These are phyloP conservation scores for Rhizopogon salebrosus DNA, from an alignment of 768 basidiomycete species.

Conservation along the genomic window DNA sequence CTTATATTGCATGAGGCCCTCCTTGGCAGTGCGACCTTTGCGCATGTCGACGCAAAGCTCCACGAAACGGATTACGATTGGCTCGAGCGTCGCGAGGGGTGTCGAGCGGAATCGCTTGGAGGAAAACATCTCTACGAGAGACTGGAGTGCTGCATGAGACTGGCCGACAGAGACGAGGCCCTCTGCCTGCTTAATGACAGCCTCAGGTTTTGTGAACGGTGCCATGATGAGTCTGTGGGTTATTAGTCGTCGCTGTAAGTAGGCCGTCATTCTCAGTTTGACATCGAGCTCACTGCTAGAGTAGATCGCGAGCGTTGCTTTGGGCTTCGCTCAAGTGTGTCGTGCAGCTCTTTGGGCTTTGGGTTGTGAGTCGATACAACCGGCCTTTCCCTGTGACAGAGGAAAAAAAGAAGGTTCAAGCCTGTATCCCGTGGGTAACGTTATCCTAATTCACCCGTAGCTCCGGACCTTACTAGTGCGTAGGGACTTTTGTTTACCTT, in stretches of 20 bases:
- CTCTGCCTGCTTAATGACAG: conserved; percentile 88
- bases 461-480: too few relatives aligned
- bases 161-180: conserved; percentile 91
- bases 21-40: conserved; percentile 90
- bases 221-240: conserved; percentile 50
- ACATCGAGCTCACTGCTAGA: not conserved
- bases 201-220: conserved; percentile 87
- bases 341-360: not conserved
- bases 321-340: not conserved
- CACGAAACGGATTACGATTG: conserved; percentile 93
- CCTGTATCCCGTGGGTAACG: not conserved
- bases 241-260: not conserved
- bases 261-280: not conserved
- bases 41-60: conserved; percentile 94
- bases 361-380: conserved; percentile 1
- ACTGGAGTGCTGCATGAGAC: conserved; percentile 84
- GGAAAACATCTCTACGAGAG: conserved; percentile 86
- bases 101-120: conserved; percentile 94
- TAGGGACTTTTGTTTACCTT: too few relatives aligned
- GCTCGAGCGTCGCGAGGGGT: conserved; percentile 82
- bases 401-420: conserved; percentile 9
- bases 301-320: not conserved
- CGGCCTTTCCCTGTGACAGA: not conserved
- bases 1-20: conserved; percentile 96
- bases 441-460: not conserved